Evolutionary conservation across 2,329 filamentous ascomycete species (phyloP).

Genomic region (Colletotrichum shisoi): DNA sequence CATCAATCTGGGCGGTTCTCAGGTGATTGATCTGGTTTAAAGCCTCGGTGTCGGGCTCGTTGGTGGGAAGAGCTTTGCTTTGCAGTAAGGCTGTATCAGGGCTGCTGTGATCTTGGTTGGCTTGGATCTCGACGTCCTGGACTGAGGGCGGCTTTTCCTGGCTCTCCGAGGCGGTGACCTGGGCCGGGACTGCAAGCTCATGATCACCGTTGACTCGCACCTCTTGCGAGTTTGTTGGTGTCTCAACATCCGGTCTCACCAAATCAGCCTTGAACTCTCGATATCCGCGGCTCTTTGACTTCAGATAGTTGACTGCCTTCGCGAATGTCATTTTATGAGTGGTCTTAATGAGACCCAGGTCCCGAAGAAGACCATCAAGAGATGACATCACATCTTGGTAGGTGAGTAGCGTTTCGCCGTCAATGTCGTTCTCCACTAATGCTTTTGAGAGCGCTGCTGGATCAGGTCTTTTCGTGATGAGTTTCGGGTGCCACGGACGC

Average conservation of each 20-base stretch:
- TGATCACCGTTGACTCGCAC: not conserved
- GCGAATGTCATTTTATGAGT: constrained; percentile 67
- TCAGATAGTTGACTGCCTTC: constrained; percentile 58
- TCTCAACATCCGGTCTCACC: not conserved
- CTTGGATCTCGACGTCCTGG: constrained; percentile 12
- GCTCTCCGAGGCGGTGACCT: not conserved
- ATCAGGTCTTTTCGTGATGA: constrained; percentile 58
- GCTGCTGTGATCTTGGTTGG: constrained; percentile 17
- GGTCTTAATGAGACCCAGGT: constrained; percentile 65
- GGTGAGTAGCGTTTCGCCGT: constrained; percentile 70
- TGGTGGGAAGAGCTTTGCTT: not conserved
- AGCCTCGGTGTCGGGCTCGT: not conserved
- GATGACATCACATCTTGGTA: constrained; percentile 58
- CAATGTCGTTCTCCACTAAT: constrained; percentile 69
- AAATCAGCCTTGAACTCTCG: constrained; percentile 26
- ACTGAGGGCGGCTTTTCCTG: not conserved
- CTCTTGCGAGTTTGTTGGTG: constrained; percentile 13
- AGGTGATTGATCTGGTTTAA: not conserved
- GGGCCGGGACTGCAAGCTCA: not conserved
- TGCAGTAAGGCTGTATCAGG: no score
- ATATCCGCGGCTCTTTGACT: constrained; percentile 39
- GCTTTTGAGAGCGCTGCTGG: constrained; percentile 59
- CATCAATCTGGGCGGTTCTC: no score
- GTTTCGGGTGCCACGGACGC: constrained; percentile 57
- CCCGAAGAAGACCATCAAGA: constrained; percentile 59